Evolutionary conservation across 1,139 yeast genomes (phyloP).

Genomic region (Spathaspora sp.): DNA sequence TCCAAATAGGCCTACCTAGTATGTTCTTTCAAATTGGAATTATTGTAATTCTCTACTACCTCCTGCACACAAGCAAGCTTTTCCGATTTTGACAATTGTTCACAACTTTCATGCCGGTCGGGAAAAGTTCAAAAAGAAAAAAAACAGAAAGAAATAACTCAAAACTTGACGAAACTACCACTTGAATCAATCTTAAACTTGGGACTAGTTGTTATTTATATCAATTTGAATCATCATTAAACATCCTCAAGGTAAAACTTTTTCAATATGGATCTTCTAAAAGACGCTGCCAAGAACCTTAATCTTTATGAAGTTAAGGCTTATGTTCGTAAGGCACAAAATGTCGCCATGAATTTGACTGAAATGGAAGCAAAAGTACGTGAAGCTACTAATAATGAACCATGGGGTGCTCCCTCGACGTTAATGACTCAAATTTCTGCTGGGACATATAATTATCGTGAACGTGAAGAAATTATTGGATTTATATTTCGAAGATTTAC

Average conservation of each 20-base stretch:
- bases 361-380: constrained; percentile 96
- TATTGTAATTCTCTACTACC: too few relatives aligned
- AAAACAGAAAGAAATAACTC: neutral
- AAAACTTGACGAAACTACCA: neutral
- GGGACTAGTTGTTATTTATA: too few relatives aligned
- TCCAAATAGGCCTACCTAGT: too few relatives aligned
- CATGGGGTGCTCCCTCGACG: constrained; percentile 98
- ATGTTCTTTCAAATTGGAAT: too few relatives aligned
- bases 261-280: constrained; percentile 57
- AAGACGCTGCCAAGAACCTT: constrained; percentile 76
- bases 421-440: constrained; percentile 93
- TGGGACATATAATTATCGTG: constrained; percentile 87
- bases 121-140: neutral
- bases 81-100: neutral
- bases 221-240: neutral
- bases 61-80: neutral
- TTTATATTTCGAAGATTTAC: constrained; percentile 81
- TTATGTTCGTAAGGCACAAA: constrained; percentile 96
- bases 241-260: neutral
- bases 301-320: constrained; percentile 94
- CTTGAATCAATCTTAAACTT: too few relatives aligned
- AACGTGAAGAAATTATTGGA: constrained; percentile 72
- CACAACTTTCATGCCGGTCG: neutral
- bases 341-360: constrained; percentile 91
- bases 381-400: constrained; percentile 97